These are phyloP conservation scores for Gracilaria domingensis DNA, from an alignment of 23 red algal genomes.

Conservation along the genomic window DNA sequence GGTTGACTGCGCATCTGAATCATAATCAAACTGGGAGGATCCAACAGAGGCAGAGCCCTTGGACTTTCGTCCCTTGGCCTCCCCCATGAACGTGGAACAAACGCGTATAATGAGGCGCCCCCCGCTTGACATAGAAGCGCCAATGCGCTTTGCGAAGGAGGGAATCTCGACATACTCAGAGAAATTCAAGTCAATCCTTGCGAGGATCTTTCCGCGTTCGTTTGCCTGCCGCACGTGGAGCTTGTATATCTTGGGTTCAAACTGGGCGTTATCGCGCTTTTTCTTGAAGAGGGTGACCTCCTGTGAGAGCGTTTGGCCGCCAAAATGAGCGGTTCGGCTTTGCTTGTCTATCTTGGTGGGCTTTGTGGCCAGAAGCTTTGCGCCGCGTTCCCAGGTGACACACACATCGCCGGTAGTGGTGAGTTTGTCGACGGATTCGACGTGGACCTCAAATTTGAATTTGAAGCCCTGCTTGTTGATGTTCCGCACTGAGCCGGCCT, in stretches of 20 bases:
- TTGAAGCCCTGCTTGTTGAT: constrained; percentile 72
- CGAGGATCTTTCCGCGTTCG: constrained; percentile 69
- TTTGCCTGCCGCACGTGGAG: constrained; percentile 53
- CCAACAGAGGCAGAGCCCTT: constrained; percentile 50
- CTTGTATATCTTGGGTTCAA: constrained; percentile 68
- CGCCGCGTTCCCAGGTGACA: constrained; percentile 69
- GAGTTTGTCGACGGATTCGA: constrained; percentile 76
- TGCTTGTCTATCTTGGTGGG: constrained; percentile 57
- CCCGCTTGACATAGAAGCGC: constrained; percentile 52
- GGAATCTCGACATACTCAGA: constrained; percentile 75
- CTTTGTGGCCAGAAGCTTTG: constrained; percentile 63
- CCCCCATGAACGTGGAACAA: constrained; percentile 51
- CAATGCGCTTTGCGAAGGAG: constrained; percentile 64
- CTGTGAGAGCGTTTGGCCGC: constrained; percentile 42
- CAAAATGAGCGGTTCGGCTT: constrained; percentile 57
- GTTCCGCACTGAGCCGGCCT: constrained; percentile 76
- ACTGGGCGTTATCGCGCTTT: constrained; percentile 58
- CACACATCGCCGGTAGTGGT: constrained; percentile 59
- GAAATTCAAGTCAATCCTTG: constrained; percentile 73
- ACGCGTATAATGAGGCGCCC: constrained; percentile 58
- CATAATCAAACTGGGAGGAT: constrained; percentile 37
- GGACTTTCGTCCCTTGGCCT: constrained; percentile 42
- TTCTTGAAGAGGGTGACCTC: constrained; percentile 84
- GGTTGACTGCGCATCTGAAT: constrained; percentile 46
- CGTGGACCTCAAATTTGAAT: constrained; percentile 58